Conservation (phyloP, 345 rosid species). For the Cardamine occulta region DNA sequence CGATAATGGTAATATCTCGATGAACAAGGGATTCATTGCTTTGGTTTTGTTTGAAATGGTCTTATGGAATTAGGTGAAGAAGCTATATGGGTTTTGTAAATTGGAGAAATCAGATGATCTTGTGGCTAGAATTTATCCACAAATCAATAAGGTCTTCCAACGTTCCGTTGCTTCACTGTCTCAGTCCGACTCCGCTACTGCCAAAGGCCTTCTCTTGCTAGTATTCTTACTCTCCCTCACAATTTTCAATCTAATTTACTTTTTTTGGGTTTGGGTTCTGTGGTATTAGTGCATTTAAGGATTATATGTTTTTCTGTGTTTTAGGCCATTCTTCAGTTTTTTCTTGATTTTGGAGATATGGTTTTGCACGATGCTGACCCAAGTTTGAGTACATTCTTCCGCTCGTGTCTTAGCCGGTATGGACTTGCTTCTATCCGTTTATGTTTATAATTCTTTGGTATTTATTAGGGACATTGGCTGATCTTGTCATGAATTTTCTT, state of each 20-base stretch:
- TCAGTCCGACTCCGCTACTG: conserved; percentile 56
- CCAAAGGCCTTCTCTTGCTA: conserved; percentile 84
- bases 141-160: conserved; percentile 82
- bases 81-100: conserved; percentile 70
- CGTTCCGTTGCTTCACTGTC: conserved; percentile 78
- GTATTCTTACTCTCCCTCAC: conserved; percentile 43
- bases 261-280: background rate
- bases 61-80: conserved; percentile 58
- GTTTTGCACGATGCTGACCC: conserved; percentile 96
- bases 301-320: background rate
- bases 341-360: conserved; percentile 82
- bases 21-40: background rate
- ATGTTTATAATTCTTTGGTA: conserved; percentile 2
- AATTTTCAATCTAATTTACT: background rate
- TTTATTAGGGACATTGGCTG: conserved; percentile 4
- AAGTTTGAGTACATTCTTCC: conserved; percentile 69
- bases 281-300: background rate
- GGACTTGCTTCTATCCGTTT: conserved; percentile 19
- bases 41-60: conserved; percentile 23
- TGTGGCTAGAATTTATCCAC: conserved; percentile 86
- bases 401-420: conserved; percentile 92
- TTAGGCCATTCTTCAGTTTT: conserved; percentile 87
- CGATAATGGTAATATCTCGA: background rate
- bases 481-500: conserved; percentile 49
- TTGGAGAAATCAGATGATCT: conserved; percentile 76